Evolutionary conservation across 305 asterid species (phyloP).

Genomic region (Coffea humblotiana): DNA sequence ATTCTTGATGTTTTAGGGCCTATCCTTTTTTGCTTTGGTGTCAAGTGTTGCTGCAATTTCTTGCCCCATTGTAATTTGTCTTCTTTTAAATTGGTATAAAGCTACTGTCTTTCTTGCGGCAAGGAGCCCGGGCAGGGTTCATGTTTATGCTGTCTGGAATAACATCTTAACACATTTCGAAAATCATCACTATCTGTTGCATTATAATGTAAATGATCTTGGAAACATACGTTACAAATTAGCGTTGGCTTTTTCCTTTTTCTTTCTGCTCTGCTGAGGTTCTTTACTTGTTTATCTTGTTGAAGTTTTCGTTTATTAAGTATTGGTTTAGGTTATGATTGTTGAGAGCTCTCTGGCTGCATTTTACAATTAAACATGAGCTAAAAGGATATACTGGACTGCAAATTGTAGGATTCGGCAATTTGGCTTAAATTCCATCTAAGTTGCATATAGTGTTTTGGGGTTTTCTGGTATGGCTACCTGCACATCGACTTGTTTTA

Average conservation of each 20-base stretch:
- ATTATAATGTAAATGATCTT: background rate
- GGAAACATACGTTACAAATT: background rate
- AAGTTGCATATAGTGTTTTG: slow-evolving; percentile 14
- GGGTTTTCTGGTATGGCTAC: slow-evolving; percentile 57
- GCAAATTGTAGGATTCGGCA: slow-evolving; percentile 17
- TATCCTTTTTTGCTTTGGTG: background rate
- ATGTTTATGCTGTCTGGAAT: background rate
- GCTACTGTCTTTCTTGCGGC: background rate
- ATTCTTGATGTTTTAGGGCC: background rate
- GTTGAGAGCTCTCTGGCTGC: slow-evolving; percentile 10
- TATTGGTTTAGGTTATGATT: slow-evolving; percentile 14
- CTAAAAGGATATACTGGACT: slow-evolving; percentile 19
- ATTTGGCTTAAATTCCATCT: slow-evolving; percentile 26
- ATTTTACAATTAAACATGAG: slow-evolving; percentile 13
- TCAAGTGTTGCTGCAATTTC: background rate
- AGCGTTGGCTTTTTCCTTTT: background rate
- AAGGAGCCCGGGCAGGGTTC: background rate
- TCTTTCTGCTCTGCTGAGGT: background rate
- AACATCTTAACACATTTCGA: background rate
- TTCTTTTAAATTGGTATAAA: background rate
- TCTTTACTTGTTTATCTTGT: background rate
- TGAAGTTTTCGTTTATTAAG: background rate
- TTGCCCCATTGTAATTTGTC: background rate
- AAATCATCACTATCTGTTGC: background rate
- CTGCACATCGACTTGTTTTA: slow-evolving; percentile 56